These are phyloP conservation scores for Saccharomycopsis guyanensis DNA, from an alignment of 805 yeast genomes.

Conservation along the genomic window DNA sequence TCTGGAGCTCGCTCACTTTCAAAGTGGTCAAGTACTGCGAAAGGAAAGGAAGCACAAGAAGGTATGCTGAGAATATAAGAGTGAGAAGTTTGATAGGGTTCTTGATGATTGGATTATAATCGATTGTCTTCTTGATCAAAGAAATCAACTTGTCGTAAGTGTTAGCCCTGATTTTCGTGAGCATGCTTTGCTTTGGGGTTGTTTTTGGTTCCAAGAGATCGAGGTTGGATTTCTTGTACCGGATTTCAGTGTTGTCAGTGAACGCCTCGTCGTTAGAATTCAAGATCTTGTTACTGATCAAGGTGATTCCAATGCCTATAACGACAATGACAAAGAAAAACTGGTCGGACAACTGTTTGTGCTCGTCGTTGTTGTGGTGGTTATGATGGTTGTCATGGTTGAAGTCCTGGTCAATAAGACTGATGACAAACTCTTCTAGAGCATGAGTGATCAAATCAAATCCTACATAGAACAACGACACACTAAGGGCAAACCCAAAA, in stretches of 20 bases:
- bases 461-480: slow-evolving; percentile 84
- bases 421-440: slow-evolving; percentile 60
- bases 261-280: slow-evolving; percentile 10
- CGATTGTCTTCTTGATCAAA: neutral
- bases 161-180: slow-evolving; percentile 1
- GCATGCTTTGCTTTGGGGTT: neutral
- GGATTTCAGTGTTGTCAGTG: neutral
- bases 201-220: slow-evolving; percentile 4
- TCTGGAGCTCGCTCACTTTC: slow-evolving; percentile 39
- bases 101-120: slow-evolving; percentile 13
- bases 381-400: slow-evolving; percentile 27
- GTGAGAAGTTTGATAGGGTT: slow-evolving; percentile 33
- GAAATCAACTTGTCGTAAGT: slow-evolving; percentile 8
- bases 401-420: slow-evolving; percentile 23
- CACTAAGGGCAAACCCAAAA: slow-evolving; percentile 78
- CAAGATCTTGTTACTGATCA: slow-evolving; percentile 25
- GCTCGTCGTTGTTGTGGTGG: slow-evolving; percentile 25
- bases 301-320: slow-evolving; percentile 26
- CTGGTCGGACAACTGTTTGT: slow-evolving; percentile 23
- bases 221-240: slow-evolving; percentile 9
- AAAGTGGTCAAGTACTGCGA: slow-evolving; percentile 9
- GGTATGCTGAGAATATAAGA: slow-evolving; percentile 33
- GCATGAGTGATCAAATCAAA: slow-evolving; percentile 81
- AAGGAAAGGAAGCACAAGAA: slow-evolving; percentile 35
- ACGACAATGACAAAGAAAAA: slow-evolving; percentile 28